Conservation (phyloP, 2,329 filamentous ascomycete genomes). For the Cryphonectria naterciae region DNA sequence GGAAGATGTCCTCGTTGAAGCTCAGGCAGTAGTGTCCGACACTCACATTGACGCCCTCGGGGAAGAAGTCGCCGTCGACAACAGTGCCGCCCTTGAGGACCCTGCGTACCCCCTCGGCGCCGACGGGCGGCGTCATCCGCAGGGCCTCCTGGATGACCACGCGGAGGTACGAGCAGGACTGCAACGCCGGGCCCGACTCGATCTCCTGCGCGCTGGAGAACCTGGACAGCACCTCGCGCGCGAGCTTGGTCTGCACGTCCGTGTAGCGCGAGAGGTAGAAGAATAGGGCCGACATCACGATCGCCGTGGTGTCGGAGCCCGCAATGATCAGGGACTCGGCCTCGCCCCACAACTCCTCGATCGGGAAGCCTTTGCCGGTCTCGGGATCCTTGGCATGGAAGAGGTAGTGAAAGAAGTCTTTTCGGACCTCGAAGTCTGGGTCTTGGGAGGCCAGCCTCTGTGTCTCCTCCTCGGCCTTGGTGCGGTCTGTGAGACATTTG, state of each 20-base stretch:
- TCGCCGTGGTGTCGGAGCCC: constrained; percentile 30
- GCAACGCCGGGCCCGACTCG: constrained; percentile 16
- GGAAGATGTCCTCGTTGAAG: constrained; percentile 23
- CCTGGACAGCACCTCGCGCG: constrained; percentile 22
- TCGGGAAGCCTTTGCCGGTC: constrained; percentile 30
- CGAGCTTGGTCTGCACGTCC: constrained; percentile 17
- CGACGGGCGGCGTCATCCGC: constrained; percentile 38
- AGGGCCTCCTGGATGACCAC: constrained; percentile 38
- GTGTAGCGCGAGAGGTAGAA: constrained; percentile 29
- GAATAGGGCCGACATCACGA: constrained; percentile 19
- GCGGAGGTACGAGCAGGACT: constrained; percentile 31
- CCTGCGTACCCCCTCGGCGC: constrained; percentile 17
- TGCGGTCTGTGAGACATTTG: constrained; percentile 31
- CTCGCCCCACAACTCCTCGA: constrained; percentile 22
- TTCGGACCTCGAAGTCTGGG: constrained; percentile 27
- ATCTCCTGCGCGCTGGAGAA: constrained; percentile 31
- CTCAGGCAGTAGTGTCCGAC: constrained; percentile 21
- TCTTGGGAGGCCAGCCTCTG: constrained; percentile 14
- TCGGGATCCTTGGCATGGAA: constrained; percentile 33
- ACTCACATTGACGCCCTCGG: constrained; percentile 22
- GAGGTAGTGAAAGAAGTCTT: constrained; percentile 36
- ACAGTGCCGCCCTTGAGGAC: constrained; percentile 20
- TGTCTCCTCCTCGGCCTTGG: constrained; percentile 25
- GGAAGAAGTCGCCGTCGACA: constrained; percentile 21
- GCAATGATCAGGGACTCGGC: constrained; percentile 30